Percentiles rank a stretch among this genome's conserved stretches.
Conservation (phyloP, 768 basidiomycete genomes). For the Leccinum pellstonianum region DNA sequence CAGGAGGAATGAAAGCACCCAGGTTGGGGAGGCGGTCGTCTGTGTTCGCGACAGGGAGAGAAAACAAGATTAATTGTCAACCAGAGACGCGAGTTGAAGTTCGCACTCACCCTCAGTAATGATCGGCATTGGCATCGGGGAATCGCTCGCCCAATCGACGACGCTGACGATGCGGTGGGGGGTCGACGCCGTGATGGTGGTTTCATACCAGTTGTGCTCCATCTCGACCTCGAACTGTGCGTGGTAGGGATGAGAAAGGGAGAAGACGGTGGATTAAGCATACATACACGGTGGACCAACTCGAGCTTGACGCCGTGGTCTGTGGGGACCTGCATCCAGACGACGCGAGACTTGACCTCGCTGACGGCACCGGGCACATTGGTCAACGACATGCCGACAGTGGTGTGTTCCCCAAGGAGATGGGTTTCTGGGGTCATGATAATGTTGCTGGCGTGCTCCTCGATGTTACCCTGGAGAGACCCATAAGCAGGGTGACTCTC, state of each 20-base stretch:
- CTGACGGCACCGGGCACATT: too few relatives aligned
- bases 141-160: conserved; percentile 93
- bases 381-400: too few relatives aligned
- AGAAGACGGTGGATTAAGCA: background rate
- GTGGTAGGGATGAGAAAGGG: background rate
- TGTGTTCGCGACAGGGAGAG: background rate
- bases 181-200: conserved; percentile 69
- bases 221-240: conserved; percentile 85
- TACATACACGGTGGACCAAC: conserved; percentile 56
- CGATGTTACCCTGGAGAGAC: conserved; percentile 47
- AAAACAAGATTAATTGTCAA: background rate
- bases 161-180: conserved; percentile 84
- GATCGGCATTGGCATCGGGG: conserved; percentile 41
- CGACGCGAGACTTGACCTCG: conserved; percentile 77
- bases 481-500: conserved; percentile 39
- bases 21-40: conserved; percentile 25
- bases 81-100: background rate
- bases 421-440: too few relatives aligned
- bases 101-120: conserved; percentile 17
- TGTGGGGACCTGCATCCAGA: conserved; percentile 79
- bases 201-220: conserved; percentile 95
- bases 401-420: too few relatives aligned
- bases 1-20: conserved; percentile 26
- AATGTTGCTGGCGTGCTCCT: conserved; percentile 19
- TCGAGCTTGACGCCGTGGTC: conserved; percentile 60